Evolutionary conservation across 352 stramenopile genomes (phyloP).

Genomic region (Phytophthora capsici): DNA sequence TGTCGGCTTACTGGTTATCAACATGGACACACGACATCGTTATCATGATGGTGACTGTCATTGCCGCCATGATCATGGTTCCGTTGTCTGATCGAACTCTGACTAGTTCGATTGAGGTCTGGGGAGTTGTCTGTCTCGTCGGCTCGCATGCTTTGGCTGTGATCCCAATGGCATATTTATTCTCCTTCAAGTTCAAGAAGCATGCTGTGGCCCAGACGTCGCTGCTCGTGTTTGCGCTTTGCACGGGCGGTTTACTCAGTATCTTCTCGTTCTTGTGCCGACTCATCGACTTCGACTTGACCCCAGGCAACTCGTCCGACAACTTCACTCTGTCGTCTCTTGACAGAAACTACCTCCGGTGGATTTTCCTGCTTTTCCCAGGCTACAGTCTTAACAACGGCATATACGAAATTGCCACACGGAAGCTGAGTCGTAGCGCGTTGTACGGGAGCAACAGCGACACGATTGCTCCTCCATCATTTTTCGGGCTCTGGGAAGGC

Average conservation of each 20-base stretch:
- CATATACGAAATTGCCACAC: constrained; percentile 73
- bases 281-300: constrained; percentile 61
- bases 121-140: constrained; percentile 51
- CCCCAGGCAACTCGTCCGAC: constrained; percentile 21
- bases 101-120: constrained; percentile 39
- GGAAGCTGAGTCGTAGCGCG: constrained; percentile 65
- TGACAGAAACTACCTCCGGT: constrained; percentile 74
- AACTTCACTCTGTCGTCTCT: constrained; percentile 64
- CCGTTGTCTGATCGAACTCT: constrained; percentile 49
- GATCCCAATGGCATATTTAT: constrained; percentile 70
- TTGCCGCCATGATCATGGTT: constrained; percentile 44
- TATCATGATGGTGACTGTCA: constrained; percentile 49
- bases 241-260: constrained; percentile 65
- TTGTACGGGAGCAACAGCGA: constrained; percentile 42
- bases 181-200: constrained; percentile 66
- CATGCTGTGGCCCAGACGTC: constrained; percentile 70
- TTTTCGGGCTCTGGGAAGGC: constrained; percentile 60
- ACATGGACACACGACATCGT: constrained; percentile 64
- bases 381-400: constrained; percentile 75
- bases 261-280: constrained; percentile 84
- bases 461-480: constrained; percentile 46
- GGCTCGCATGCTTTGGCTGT: constrained; percentile 50
- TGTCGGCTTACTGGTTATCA: constrained; percentile 66
- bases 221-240: constrained; percentile 65
- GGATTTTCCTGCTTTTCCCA: constrained; percentile 76